Percentiles rank a stretch among this genome's conserved stretches.
These are phyloP conservation scores for Vigna radiata DNA, from an alignment of 306 rosid species.

Conservation along the genomic window DNA sequence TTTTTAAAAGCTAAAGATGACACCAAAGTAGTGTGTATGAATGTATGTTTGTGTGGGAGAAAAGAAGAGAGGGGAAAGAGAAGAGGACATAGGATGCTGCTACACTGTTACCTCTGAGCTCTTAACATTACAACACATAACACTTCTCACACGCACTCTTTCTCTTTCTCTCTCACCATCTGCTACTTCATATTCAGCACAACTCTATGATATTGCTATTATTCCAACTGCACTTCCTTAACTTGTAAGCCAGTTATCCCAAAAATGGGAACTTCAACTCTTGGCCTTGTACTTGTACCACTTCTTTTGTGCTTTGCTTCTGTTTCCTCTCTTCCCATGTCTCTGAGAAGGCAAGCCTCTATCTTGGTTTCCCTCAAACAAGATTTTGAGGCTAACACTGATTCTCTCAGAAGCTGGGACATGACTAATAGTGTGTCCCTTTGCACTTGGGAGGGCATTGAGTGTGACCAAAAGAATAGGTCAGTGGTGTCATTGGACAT, in stretches of 20 bases:
- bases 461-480: slow-evolving; percentile 57
- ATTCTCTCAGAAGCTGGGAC: slow-evolving; percentile 61
- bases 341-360: slow-evolving; percentile 74
- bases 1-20: slow-evolving; percentile 76
- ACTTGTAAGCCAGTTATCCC: slow-evolving; percentile 38
- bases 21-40: slow-evolving; percentile 52
- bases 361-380: slow-evolving; percentile 71
- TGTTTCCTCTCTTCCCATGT: slow-evolving; percentile 56
- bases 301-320: slow-evolving; percentile 51
- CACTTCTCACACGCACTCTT: neutral
- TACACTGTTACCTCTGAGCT: slow-evolving; percentile 22
- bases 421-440: slow-evolving; percentile 61
- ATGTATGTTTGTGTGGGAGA: slow-evolving; percentile 32
- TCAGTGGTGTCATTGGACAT: slow-evolving; percentile 71
- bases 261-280: slow-evolving; percentile 48
- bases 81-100: slow-evolving; percentile 53
- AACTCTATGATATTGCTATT: slow-evolving; percentile 35
- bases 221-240: slow-evolving; percentile 31
- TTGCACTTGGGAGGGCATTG: slow-evolving; percentile 81
- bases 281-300: slow-evolving; percentile 38
- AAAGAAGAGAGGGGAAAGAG: slow-evolving; percentile 15
- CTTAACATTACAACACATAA: slow-evolving; percentile 33
- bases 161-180: slow-evolving; percentile 28
- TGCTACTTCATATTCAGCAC: slow-evolving; percentile 42
- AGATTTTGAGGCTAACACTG: slow-evolving; percentile 52